Base-by-base conservation (phyloP, 495 filamentous ascomycete species). In the Alectoria sarmentosa region DNA sequence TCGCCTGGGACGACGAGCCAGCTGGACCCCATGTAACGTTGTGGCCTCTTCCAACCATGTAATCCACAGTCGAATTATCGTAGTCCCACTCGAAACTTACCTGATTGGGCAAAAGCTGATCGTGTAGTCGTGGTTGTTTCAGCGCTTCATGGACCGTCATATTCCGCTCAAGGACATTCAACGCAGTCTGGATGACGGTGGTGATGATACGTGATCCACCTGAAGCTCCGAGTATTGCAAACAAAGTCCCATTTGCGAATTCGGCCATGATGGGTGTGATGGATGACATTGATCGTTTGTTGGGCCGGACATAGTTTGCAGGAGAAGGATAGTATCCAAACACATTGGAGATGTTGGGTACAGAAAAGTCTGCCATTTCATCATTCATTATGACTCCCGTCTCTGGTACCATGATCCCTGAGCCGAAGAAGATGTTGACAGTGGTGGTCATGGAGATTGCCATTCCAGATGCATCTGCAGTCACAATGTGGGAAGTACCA, bases 131-230 rank as follows among this genome's bases (percentile, higher is more conserved):
- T 1, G 90, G 88, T 48, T 76, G 68, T 0, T 82, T 82, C 15
- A 96, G 75, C 0, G 90, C 87, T 39, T 87, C 78, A 5, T 77
- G 71, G 0, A 86, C 74, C 0, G 76, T 81, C 68, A 87, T 76
- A 57, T 78, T 76, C 26, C 82, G 78, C 59, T 92, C 88, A 0
- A 97, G 76, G 4, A 89, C 75, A 68, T 89, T 79, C 62, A 87
- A 84, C 37, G 90, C 80, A 56, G 81, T 85, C 73, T 93, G 90
- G 38, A 91, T 80, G 0, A 88, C 92, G 0, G 89, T 78, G 0
- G 90, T 95, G 74, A 93, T 92, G 73, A 96, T 97, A 6, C 89
- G 82, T n/a, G 86, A 90, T 15, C 92, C 92, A 19, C 92, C 92
- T 0, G 91, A 90, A 0, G 90, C 85, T 1, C 90, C 92, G n/a